Conservation (phyloP, 805 yeast species). For the Wickerhamiella australiensis region DNA sequence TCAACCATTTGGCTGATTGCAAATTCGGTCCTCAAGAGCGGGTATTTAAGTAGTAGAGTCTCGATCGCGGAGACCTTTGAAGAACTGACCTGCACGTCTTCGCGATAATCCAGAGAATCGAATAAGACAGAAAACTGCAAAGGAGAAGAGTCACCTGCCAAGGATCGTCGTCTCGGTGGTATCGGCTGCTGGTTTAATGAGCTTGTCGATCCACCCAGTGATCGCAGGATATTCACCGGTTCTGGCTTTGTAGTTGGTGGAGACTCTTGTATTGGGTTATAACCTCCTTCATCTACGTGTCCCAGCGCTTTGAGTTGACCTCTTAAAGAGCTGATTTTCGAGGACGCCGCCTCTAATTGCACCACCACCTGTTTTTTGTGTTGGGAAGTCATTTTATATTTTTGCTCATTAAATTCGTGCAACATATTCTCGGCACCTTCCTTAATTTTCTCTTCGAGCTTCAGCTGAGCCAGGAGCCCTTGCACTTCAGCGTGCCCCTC, state of each 20-base stretch:
- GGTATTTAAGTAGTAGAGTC: conserved; percentile 14
- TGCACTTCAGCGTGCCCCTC: conserved; percentile 12
- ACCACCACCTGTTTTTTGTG: conserved; percentile 16
- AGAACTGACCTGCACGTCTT: conserved; percentile 2
- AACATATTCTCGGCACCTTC: conserved; percentile 31
- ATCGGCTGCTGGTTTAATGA: background rate
- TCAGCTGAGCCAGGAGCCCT: conserved; percentile 26
- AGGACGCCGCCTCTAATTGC: conserved; percentile 19
- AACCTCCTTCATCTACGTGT: conserved; percentile 10
- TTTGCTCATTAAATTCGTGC: conserved; percentile 23
- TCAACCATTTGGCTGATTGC: conserved; percentile 27
- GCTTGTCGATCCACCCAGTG: background rate
- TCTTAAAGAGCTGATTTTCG: conserved; percentile 14
- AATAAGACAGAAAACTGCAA: conserved; percentile 7
- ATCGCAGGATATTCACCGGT: background rate
- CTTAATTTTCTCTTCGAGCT: conserved; percentile 28
- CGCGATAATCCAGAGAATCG: conserved; percentile 10
- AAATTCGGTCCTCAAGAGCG: conserved; percentile 14
- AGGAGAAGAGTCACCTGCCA: background rate
- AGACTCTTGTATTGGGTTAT: background rate
- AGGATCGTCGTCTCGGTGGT: background rate
- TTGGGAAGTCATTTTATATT: conserved; percentile 11
- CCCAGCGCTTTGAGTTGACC: conserved; percentile 39
- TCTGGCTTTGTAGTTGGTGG: background rate
- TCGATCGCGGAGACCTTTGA: conserved; percentile 11